A percentile compares a stretch with the other conserved stretches of the same genome.
Conservation (phyloP, 106 monocot species). For the Xerophyta viscosa region DNA sequence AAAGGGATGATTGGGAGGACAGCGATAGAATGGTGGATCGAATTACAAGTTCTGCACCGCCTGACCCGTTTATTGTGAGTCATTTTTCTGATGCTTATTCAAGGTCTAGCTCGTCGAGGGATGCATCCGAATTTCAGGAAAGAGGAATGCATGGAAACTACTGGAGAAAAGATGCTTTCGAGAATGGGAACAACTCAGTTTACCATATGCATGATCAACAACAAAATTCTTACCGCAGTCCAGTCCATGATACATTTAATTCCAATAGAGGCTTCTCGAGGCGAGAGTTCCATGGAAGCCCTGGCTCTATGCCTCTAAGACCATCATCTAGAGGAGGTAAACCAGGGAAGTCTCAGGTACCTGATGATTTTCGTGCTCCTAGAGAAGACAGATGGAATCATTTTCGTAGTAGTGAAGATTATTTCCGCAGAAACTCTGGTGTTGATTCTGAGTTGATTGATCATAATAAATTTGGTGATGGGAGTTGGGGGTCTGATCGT, state of each 20-base stretch:
- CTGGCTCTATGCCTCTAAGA: conserved; percentile 17
- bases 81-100: conserved; percentile 30
- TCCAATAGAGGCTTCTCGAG: conserved; percentile 26
- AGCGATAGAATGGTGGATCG: conserved; percentile 48
- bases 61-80: conserved; percentile 36
- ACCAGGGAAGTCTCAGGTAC: conserved; percentile 17
- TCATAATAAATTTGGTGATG: conserved; percentile 50
- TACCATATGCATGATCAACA: conserved; percentile 22
- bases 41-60: conserved; percentile 31
- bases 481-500: conserved; percentile 35
- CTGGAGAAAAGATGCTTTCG: conserved; percentile 29
- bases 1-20: conserved; percentile 52
- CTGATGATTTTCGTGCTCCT: conserved; percentile 26
- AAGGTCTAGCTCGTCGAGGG: conserved; percentile 24
- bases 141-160: conserved; percentile 33
- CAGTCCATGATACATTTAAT: conserved; percentile 37
- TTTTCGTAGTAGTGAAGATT: conserved; percentile 22
- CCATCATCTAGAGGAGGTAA: conserved; percentile 37
- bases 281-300: conserved; percentile 29
- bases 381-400: conserved; percentile 42
- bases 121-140: conserved; percentile 29
- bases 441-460: conserved; percentile 46
- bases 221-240: conserved; percentile 21
- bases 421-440: conserved; percentile 30
- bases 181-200: conserved; percentile 20